These are phyloP conservation scores for Parietichytrium sp. DNA, from an alignment of 108 stramenopile species.

Conservation along the genomic window DNA sequence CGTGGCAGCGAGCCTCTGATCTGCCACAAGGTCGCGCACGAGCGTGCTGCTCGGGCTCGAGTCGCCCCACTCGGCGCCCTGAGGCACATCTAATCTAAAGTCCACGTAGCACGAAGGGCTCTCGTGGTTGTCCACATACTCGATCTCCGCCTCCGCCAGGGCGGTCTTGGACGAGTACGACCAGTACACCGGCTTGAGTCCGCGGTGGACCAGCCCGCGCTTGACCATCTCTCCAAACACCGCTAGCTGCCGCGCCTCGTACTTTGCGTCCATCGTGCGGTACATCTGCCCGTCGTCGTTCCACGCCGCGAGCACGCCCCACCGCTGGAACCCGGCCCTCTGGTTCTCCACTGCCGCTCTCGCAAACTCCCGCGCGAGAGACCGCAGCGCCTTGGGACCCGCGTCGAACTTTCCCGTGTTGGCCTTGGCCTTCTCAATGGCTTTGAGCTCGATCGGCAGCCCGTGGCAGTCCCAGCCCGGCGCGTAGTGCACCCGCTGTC, in stretches of 20 bases:
- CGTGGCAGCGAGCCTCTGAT: conserved; percentile 88
- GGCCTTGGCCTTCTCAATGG: conserved; percentile 76
- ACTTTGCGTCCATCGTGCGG: conserved; percentile 88
- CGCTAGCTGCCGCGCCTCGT: conserved; percentile 91
- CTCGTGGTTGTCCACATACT: conserved; percentile 89
- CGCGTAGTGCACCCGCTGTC: conserved; percentile 89
- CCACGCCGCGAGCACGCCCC: conserved; percentile 94
- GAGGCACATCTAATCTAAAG: conserved; percentile 73
- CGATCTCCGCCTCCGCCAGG: conserved; percentile 95
- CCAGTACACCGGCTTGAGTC: conserved; percentile 97
- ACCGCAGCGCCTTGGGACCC: conserved; percentile 68
- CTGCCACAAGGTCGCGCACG: too few relatives aligned
- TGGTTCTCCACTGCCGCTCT: conserved; percentile 85
- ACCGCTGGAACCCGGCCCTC: conserved; percentile 78
- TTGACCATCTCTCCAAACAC: conserved; percentile 95
- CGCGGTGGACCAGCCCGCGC: conserved; percentile 90
- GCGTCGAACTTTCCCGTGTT: conserved; percentile 59
- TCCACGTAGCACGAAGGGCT: conserved; percentile 87
- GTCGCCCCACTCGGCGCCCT: neutral
- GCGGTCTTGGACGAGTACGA: conserved; percentile 91
- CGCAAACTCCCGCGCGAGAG: conserved; percentile 85
- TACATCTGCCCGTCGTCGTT: conserved; percentile 78
- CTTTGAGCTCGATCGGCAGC: conserved; percentile 98
- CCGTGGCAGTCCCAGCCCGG: conserved; percentile 99
- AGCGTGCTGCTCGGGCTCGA: too few relatives aligned